Conservation (phyloP, 495 filamentous ascomycete genomes). For the Aspergillus taichungensis region DNA sequence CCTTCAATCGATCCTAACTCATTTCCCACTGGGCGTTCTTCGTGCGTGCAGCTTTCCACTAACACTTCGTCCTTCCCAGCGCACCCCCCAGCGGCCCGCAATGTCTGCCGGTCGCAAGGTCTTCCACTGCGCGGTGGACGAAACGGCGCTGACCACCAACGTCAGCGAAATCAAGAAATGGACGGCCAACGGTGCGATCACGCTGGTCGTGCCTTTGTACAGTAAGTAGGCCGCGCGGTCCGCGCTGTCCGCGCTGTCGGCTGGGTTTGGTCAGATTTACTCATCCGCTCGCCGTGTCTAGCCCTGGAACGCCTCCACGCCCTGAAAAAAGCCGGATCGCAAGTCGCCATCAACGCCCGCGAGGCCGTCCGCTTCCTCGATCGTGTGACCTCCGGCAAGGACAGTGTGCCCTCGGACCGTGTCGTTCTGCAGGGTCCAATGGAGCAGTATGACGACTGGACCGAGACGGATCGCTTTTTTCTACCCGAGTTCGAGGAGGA, state of each 20-base stretch:
- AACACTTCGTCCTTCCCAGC: slow-evolving; percentile 6
- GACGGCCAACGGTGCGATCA: slow-evolving; percentile 54
- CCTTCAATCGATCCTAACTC: slow-evolving; percentile 22
- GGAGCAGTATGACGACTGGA: slow-evolving; percentile 51
- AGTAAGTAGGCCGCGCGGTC: slow-evolving; percentile 37
- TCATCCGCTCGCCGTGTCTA: slow-evolving; percentile 19
- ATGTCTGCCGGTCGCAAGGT: slow-evolving; percentile 50
- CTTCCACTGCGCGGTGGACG: slow-evolving; percentile 69
- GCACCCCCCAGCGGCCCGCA: slow-evolving; percentile 1
- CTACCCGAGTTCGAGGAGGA: slow-evolving; percentile 44
- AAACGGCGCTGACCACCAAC: slow-evolving; percentile 59
- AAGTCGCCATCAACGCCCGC: slow-evolving; percentile 51
- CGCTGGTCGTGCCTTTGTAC: slow-evolving; percentile 59
- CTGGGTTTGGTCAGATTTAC: not conserved
- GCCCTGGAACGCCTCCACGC: slow-evolving; percentile 49
- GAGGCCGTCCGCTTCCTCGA: slow-evolving; percentile 60
- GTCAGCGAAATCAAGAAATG: slow-evolving; percentile 63
- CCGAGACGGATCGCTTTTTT: slow-evolving; percentile 54
- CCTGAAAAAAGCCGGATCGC: slow-evolving; percentile 48
- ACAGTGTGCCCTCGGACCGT: slow-evolving; percentile 36
- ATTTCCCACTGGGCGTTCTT: slow-evolving; percentile 8
- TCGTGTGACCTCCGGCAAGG: slow-evolving; percentile 48
- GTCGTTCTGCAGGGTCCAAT: slow-evolving; percentile 48
- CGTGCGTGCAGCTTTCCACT: slow-evolving; percentile 21
- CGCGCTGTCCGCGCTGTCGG: slow-evolving; percentile 1